These are phyloP conservation scores for Penicillium sumatraense DNA, from an alignment of 2,329 filamentous ascomycete genomes.

Conservation along the genomic window DNA sequence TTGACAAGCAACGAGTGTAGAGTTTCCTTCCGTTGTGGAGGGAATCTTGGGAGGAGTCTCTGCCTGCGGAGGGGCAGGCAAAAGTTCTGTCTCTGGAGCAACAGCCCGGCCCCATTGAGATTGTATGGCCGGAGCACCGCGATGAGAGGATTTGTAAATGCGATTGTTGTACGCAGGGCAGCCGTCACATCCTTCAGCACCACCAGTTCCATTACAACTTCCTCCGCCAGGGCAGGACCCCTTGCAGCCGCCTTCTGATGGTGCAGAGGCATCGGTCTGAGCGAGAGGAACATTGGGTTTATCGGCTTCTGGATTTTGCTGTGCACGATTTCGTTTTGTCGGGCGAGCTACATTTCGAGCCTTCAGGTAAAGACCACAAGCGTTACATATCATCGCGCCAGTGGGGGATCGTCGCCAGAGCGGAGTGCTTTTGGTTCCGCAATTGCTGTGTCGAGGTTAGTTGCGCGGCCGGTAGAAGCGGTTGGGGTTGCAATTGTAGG, in stretches of 20 bases:
- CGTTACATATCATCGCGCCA: constrained; percentile 95
- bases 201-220: constrained; percentile 93
- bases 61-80: constrained; percentile 22
- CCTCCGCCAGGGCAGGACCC: constrained; percentile 97
- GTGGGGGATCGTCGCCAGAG: constrained; percentile 92
- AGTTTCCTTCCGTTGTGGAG: constrained; percentile 30
- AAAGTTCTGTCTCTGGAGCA: constrained; percentile 30
- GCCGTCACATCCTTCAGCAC: constrained; percentile 90
- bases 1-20: constrained; percentile 85
- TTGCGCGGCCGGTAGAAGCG: not conserved
- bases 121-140: constrained; percentile 43
- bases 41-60: constrained; percentile 30
- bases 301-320: constrained; percentile 47
- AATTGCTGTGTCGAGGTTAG: constrained; percentile 70
- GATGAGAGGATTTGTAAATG: constrained; percentile 78
- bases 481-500: not conserved
- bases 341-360: constrained; percentile 89
- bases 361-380: constrained; percentile 92
- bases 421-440: constrained; percentile 89
- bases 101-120: constrained; percentile 37
- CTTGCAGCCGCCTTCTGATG: constrained; percentile 45
- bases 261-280: constrained; percentile 34
- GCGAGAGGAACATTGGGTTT: constrained; percentile 32
- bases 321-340: constrained; percentile 78
- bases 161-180: constrained; percentile 98